Conservation (phyloP, 805 yeast genomes). For the Barnettozyma siamensis region DNA sequence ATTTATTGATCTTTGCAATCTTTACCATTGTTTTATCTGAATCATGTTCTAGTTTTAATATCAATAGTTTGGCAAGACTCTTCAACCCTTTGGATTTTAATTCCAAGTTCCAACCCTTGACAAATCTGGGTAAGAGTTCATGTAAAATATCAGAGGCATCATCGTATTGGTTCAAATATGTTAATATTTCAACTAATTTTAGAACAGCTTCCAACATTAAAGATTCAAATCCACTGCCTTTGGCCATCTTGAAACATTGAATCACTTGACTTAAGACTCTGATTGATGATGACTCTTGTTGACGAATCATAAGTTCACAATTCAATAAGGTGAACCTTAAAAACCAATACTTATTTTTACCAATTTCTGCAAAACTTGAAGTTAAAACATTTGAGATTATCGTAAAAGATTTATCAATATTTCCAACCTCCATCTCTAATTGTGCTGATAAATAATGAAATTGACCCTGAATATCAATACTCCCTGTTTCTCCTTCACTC, state of each 20-base stretch:
- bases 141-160: constrained; percentile 40
- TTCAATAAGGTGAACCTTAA: constrained; percentile 43
- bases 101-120: constrained; percentile 35
- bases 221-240: constrained; percentile 38
- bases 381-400: constrained; percentile 14
- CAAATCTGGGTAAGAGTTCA: constrained; percentile 39
- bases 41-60: constrained; percentile 7
- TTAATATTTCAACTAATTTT: constrained; percentile 39
- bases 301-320: constrained; percentile 34
- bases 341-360: constrained; percentile 36
- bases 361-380: constrained; percentile 11
- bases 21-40: neutral
- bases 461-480: constrained; percentile 28
- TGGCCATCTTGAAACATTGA: constrained; percentile 45
- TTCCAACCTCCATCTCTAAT: constrained; percentile 21
- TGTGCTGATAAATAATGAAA: constrained; percentile 21
- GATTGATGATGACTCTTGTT: constrained; percentile 36
- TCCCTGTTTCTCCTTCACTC: constrained; percentile 16
- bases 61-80: constrained; percentile 26
- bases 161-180: constrained; percentile 33
- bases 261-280: constrained; percentile 46
- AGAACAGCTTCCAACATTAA: constrained; percentile 42
- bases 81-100: constrained; percentile 35
- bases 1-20: constrained; percentile 28
- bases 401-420: constrained; percentile 18